Conservation (phyloP, 768 basidiomycete species). For the Mycena haematopus region DNA sequence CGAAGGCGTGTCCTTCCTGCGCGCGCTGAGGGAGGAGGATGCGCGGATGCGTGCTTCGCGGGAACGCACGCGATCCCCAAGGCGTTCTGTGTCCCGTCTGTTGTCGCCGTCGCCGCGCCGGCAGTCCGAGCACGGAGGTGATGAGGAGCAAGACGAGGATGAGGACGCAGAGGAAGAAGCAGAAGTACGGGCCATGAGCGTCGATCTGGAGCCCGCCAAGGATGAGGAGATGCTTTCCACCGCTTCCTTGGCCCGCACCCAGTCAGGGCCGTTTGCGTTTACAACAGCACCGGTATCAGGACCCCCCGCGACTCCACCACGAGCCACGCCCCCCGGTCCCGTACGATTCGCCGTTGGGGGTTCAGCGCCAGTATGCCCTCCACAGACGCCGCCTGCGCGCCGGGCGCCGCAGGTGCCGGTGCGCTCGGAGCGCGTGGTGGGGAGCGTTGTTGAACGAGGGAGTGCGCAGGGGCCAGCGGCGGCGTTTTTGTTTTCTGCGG, state of each 20-base stretch:
- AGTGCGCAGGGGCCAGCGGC: not conserved
- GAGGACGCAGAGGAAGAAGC: conserved; percentile 27
- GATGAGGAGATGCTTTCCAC: too few relatives aligned
- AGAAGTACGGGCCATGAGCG: conserved; percentile 20
- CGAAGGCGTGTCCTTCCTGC: conserved; percentile 22
- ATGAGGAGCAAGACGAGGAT: conserved; percentile 9
- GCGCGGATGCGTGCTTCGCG: conserved; percentile 29
- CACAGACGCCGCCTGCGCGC: conserved; percentile 20
- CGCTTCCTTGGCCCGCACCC: not conserved
- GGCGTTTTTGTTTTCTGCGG: too few relatives aligned
- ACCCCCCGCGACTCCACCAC: too few relatives aligned
- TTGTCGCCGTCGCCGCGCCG: too few relatives aligned
- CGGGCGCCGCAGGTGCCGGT: conserved; percentile 9
- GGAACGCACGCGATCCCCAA: conserved; percentile 30
- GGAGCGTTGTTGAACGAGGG: not conserved
- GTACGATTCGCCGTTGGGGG: too few relatives aligned
- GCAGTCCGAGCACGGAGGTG: conserved; percentile 18
- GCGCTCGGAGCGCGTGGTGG: conserved; percentile 9
- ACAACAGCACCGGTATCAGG: too few relatives aligned
- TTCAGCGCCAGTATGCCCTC: too few relatives aligned
- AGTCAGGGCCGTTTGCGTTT: not conserved
- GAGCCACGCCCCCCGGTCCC: too few relatives aligned
- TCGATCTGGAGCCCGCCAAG: conserved; percentile 32
- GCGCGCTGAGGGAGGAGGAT: conserved; percentile 29
- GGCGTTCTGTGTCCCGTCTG: not conserved